These are phyloP conservation scores for Furcasterigmium sp. DNA, from an alignment of 2,329 filamentous ascomycete genomes.

Conservation along the genomic window DNA sequence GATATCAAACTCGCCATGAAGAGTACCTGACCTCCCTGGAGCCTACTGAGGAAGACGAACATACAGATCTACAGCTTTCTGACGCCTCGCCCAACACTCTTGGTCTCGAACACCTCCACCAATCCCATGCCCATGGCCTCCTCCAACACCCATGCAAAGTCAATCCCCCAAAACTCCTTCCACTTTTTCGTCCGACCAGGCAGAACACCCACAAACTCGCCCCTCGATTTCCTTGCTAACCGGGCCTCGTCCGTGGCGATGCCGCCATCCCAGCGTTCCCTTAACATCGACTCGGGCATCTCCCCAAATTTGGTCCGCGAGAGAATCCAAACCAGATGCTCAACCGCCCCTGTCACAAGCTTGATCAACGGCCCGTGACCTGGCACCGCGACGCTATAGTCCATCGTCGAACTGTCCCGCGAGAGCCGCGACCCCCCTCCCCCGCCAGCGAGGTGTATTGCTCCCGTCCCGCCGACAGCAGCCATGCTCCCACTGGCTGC, in stretches of 20 bases:
- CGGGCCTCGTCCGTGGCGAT: slow-evolving; percentile 39
- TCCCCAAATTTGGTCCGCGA: slow-evolving; percentile 56
- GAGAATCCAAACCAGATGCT: slow-evolving; percentile 56
- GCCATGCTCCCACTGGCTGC: slow-evolving; percentile 64
- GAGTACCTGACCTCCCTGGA: no score
- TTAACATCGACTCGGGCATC: slow-evolving; percentile 54
- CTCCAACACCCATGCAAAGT: slow-evolving; percentile 66
- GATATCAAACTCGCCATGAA: no score
- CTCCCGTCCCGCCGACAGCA: slow-evolving; percentile 64
- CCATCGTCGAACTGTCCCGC: slow-evolving; percentile 27
- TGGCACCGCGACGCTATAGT: slow-evolving; percentile 54
- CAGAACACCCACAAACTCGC: slow-evolving; percentile 51
- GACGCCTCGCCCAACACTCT: slow-evolving; percentile 65
- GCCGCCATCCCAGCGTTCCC: slow-evolving; percentile 68
- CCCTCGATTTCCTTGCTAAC: slow-evolving; percentile 43
- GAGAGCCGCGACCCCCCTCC: slow-evolving; percentile 29
- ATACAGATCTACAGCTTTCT: slow-evolving; percentile 28
- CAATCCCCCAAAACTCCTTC: slow-evolving; percentile 64
- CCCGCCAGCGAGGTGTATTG: slow-evolving; percentile 55
- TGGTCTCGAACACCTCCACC: slow-evolving; percentile 70
- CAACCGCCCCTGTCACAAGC: slow-evolving; percentile 54
- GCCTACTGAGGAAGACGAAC: no score
- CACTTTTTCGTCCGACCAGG: slow-evolving; percentile 63
- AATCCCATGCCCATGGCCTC: slow-evolving; percentile 66
- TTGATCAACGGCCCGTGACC: slow-evolving; percentile 64